Percentiles rank a stretch among this genome's conserved stretches.
These are phyloP conservation scores for Penicillium thymicola DNA, from an alignment of 2,329 filamentous ascomycete species.

Conservation along the genomic window DNA sequence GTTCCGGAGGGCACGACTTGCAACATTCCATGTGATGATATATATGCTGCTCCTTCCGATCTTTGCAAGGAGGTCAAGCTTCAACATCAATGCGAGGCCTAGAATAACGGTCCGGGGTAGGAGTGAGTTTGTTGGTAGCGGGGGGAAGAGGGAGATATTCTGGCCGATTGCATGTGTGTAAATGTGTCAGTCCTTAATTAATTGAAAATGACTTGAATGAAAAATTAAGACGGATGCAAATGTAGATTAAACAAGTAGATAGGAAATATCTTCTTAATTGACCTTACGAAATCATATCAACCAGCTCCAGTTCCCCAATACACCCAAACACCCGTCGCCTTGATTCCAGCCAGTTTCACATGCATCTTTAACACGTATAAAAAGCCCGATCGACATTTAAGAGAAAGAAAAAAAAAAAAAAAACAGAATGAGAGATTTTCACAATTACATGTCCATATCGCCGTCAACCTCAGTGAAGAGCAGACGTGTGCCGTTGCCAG, in stretches of 20 bases:
- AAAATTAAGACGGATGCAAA: background rate
- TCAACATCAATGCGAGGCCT: slow-evolving; percentile 30
- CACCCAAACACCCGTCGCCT: slow-evolving; percentile 26
- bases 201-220: background rate
- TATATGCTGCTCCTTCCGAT: slow-evolving; percentile 26
- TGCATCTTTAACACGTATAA: slow-evolving; percentile 19
- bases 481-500: slow-evolving; percentile 66
- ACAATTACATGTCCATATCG: slow-evolving; percentile 48
- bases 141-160: background rate
- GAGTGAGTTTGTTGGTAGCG: background rate
- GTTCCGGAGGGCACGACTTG: slow-evolving; percentile 35
- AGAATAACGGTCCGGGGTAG: background rate
- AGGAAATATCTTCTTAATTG: slow-evolving; percentile 18
- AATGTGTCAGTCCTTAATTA: background rate
- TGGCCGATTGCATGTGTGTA: background rate
- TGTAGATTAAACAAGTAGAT: slow-evolving; percentile 6
- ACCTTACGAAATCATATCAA: slow-evolving; percentile 14
- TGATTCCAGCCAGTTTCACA: slow-evolving; percentile 20
- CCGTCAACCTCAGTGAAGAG: slow-evolving; percentile 66
- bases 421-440: background rate
- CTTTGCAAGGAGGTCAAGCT: slow-evolving; percentile 38
- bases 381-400: slow-evolving; percentile 10
- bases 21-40: slow-evolving; percentile 37
- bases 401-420: slow-evolving; percentile 3
- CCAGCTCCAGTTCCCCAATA: slow-evolving; percentile 15